These are phyloP conservation scores for Biscutella laevigata DNA, from an alignment of 441 rosid species.

Conservation along the genomic window DNA sequence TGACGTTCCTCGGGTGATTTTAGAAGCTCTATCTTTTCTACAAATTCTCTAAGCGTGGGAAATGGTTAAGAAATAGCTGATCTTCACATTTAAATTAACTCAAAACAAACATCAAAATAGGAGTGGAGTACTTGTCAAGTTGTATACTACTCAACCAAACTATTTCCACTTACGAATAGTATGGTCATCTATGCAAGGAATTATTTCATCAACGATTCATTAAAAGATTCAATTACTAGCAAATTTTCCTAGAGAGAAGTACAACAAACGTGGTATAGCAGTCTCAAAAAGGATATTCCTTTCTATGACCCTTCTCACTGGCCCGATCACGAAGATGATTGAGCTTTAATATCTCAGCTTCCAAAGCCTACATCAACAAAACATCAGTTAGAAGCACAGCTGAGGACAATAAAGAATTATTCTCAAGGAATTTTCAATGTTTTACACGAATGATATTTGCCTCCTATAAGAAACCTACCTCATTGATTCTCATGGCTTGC, in stretches of 20 bases:
- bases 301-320: slow-evolving; percentile 67
- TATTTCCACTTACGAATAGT: not conserved
- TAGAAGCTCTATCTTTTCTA: slow-evolving; percentile 72
- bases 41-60: slow-evolving; percentile 75
- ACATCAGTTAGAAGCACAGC: slow-evolving; percentile 3
- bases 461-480: slow-evolving; percentile 43
- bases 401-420: not conserved
- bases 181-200: slow-evolving; percentile 7
- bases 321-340: slow-evolving; percentile 84
- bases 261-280: slow-evolving; percentile 18
- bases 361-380: slow-evolving; percentile 49
- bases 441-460: not conserved
- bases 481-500: slow-evolving; percentile 56
- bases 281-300: slow-evolving; percentile 82
- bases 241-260: slow-evolving; percentile 7
- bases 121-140: not conserved
- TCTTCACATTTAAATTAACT: not conserved
- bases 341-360: slow-evolving; percentile 58
- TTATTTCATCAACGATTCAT: not conserved
- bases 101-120: slow-evolving; percentile 7
- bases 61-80: slow-evolving; percentile 53
- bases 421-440: slow-evolving; percentile 8
- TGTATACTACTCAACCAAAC: slow-evolving; percentile 4
- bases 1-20: slow-evolving; percentile 64
- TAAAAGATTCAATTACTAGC: not conserved